Evolutionary conservation across 352 stramenopile species (phyloP).

Genomic region (Globisporangium emineosum): DNA sequence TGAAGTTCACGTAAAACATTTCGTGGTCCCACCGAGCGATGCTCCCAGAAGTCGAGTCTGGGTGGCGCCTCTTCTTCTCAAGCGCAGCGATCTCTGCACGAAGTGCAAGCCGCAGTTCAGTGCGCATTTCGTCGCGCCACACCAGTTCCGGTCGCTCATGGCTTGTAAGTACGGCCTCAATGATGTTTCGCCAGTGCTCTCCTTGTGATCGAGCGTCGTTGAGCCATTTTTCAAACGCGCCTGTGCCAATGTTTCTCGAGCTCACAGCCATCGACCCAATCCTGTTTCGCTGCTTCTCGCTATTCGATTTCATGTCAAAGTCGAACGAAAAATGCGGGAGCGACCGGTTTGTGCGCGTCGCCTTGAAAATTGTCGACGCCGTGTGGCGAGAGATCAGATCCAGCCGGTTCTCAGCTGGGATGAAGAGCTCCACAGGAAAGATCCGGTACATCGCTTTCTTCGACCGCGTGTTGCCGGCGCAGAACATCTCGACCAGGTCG

Average conservation of each 20-base stretch:
- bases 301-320: conserved; percentile 44
- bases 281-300: conserved; percentile 43
- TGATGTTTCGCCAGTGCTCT: conserved; percentile 71
- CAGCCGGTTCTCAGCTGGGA: conserved; percentile 45
- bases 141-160: conserved; percentile 74
- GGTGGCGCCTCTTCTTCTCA: conserved; percentile 27
- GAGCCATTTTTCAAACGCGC: conserved; percentile 64
- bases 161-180: conserved; percentile 47
- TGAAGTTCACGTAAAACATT: conserved; percentile 77
- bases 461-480: conserved; percentile 69
- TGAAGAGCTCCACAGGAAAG: conserved; percentile 79
- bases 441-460: conserved; percentile 80
- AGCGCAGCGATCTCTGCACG: conserved; percentile 50
- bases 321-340: conserved; percentile 70
- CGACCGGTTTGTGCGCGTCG: conserved; percentile 41
- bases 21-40: conserved; percentile 69
- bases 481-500: conserved; percentile 81
- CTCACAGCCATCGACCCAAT: conserved; percentile 33
- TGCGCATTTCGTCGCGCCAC: conserved; percentile 65
- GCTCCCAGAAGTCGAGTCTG: conserved; percentile 21
- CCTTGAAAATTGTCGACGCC: conserved; percentile 36
- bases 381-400: conserved; percentile 65
- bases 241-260: conserved; percentile 30
- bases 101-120: conserved; percentile 56
- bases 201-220: conserved; percentile 61